These are phyloP conservation scores for Penstemon davidsonii DNA, from an alignment of 257 asterid species.

Conservation along the genomic window DNA sequence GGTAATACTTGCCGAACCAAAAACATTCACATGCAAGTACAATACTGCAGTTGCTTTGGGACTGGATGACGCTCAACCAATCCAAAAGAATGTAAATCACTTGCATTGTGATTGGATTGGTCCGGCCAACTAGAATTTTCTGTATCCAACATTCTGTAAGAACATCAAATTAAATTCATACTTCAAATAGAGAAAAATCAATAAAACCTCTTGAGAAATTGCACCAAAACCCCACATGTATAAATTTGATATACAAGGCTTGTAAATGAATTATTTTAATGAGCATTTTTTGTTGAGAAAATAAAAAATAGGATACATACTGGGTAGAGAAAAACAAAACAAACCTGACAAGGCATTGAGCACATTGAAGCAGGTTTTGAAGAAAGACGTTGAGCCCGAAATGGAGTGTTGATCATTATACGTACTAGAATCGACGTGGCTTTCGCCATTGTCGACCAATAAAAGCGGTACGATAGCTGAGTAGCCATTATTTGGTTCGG, in stretches of 20 bases:
- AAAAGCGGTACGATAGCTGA: conserved; percentile 27
- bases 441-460: conserved; percentile 21
- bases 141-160: background rate
- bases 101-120: too few species aligned
- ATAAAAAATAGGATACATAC: too few species aligned
- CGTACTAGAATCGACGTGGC: background rate
- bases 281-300: too few species aligned
- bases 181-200: too few species aligned
- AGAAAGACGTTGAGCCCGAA: conserved; percentile 64
- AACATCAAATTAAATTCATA: background rate
- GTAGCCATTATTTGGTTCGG: conserved; percentile 22
- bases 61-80: too few species aligned
- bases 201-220: too few species aligned
- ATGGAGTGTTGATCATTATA: conserved; percentile 6
- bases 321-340: background rate
- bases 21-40: too few species aligned
- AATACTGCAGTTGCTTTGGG: too few species aligned
- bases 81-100: too few species aligned
- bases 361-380: conserved; percentile 85
- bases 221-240: too few species aligned
- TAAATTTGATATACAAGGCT: background rate
- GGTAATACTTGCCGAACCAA: too few species aligned
- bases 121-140: too few species aligned
- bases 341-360: conserved; percentile 71
- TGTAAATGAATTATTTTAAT: background rate